These are phyloP conservation scores for Grosmannia clavigera DNA, from an alignment of 2,329 filamentous ascomycete genomes.

Conservation along the genomic window DNA sequence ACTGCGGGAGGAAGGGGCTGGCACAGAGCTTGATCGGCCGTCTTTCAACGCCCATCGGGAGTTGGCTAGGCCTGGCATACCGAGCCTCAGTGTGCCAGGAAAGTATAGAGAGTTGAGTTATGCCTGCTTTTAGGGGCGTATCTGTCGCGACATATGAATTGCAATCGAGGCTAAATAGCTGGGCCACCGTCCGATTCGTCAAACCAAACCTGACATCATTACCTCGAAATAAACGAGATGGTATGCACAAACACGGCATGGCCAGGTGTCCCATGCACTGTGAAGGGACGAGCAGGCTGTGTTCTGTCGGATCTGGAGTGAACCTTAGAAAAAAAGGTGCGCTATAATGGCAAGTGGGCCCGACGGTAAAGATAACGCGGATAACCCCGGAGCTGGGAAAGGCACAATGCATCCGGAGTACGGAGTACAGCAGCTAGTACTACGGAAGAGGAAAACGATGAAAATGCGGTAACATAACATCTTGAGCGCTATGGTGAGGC, in stretches of 20 bases:
- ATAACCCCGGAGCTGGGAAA: too few species aligned
- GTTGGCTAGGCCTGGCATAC: constrained; percentile 8
- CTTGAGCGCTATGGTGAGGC: too few species aligned
- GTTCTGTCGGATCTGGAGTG: too few species aligned
- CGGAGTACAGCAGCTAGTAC: too few species aligned
- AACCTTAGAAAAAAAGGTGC: too few species aligned
- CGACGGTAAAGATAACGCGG: too few species aligned
- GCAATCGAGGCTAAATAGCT: not conserved
- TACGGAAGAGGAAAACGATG: too few species aligned
- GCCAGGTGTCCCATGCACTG: not conserved
- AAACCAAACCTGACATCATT: not conserved
- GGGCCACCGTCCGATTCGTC: not conserved
- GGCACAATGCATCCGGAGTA: too few species aligned
- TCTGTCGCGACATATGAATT: not conserved
- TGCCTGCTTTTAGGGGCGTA: not conserved
- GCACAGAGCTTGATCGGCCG: constrained; percentile 6
- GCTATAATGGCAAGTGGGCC: too few species aligned
- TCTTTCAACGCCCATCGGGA: constrained; percentile 8
- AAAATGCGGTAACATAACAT: too few species aligned
- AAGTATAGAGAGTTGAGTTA: not conserved
- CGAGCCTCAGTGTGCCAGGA: not conserved
- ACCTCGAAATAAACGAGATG: not conserved
- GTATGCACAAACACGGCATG: not conserved
- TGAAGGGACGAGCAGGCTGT: too few species aligned
- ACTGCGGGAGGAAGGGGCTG: not conserved